phyloP scores from a whole-genome alignment of 352 stramenopile species.

The Pythium sukuiense region DNA sequence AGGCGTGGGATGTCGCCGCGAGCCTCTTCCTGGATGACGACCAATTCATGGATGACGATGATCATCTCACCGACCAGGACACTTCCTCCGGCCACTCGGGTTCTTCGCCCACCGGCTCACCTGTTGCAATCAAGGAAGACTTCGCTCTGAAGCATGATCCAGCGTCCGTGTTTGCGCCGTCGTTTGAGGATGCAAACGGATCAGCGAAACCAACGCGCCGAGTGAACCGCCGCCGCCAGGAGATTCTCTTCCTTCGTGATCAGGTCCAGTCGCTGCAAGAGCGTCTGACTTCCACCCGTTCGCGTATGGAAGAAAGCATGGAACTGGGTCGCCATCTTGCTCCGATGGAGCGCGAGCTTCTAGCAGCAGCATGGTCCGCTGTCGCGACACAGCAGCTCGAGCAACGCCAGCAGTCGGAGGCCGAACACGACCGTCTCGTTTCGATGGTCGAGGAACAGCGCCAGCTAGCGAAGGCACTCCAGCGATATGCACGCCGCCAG shows the following conservation, averaged over 20 bases:
- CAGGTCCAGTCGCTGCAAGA: conserved; percentile 8
- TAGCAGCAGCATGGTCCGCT: conserved; percentile 9
- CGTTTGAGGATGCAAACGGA: not conserved
- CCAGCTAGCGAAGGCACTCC: conserved; percentile 22
- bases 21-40: conserved; percentile 12
- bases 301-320: conserved; percentile 3
- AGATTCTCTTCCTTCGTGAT: conserved; percentile 15
- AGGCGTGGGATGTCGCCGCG: conserved; percentile 6
- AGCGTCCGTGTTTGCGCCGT: not conserved
- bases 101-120: not conserved
- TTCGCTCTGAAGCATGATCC: not conserved
- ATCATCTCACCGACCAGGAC: conserved; percentile 8
- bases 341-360: conserved; percentile 6
- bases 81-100: not conserved
- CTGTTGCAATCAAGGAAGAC: not conserved
- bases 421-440: conserved; percentile 28
- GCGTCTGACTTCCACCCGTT: not conserved
- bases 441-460: conserved; percentile 30
- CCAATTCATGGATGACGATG: not conserved
- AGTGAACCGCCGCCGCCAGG: conserved; percentile 12
- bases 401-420: conserved; percentile 21
- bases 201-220: not conserved
- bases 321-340: conserved; percentile 2
- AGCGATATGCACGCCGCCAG: conserved; percentile 10
- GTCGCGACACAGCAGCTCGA: conserved; percentile 14